phyloP scores from a whole-genome alignment of 2,329 filamentous ascomycete genomes.

The Trichoderma semiorbis region DNA sequence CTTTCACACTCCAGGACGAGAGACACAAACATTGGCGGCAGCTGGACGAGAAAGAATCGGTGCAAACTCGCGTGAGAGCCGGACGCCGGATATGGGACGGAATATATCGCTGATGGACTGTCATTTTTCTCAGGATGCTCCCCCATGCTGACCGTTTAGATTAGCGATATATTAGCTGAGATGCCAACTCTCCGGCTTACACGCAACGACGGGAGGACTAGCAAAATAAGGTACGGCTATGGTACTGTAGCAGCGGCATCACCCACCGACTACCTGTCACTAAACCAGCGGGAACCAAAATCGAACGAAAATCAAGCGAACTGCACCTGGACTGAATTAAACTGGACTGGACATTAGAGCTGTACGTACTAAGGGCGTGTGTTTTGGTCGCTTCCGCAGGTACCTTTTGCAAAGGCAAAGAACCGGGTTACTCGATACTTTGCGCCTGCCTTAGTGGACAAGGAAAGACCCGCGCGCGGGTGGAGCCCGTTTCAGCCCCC shows the following conservation, averaged over 20 bases:
- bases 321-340: not conserved
- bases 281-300: not conserved
- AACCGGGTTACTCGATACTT: not conserved
- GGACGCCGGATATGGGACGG: not conserved
- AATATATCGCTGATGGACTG: not conserved
- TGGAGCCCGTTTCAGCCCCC: not conserved
- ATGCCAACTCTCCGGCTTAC: not conserved
- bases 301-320: not conserved
- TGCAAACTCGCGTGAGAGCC: not conserved
- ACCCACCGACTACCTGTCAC: not conserved
- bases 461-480: not conserved
- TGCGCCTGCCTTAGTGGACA: not conserved
- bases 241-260: not conserved
- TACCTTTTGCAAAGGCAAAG: not conserved
- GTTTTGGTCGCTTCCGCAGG: not conserved
- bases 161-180: constrained; percentile 1
- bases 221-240: not conserved
- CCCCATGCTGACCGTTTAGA: not conserved
- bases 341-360: not conserved
- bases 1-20: not conserved
- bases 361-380: not conserved
- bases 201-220: not conserved
- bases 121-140: not conserved
- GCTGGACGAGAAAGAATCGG: not conserved
- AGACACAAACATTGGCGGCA: not conserved